Base-by-base conservation (phyloP, 1,284 basidiomycete species). In the Cutaneotrichosporon sp. region DNA sequence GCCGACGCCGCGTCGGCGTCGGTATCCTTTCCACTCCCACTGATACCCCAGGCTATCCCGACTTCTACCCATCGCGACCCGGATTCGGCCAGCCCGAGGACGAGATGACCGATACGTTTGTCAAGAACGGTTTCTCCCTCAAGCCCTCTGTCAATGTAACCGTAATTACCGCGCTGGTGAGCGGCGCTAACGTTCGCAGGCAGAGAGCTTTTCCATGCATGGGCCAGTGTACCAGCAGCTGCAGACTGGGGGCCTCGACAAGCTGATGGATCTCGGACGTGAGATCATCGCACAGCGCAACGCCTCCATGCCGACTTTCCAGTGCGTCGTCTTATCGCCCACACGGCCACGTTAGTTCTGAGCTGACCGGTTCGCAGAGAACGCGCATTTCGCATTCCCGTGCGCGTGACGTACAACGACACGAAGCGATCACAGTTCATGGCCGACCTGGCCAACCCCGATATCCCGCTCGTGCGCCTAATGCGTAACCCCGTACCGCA, bases 341-440 rank as follows among this genome's bases (percentile, higher is more conserved):
- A 3, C 23, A 38, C 20, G 51, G 14, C 21, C 21, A 21, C 10
- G 21, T 21, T 30, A n/a, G n/a, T n/a, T 26, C 50, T 7, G 13
- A n/a, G 9, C 17, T 20, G 26, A 33, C n/a, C n/a, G 23, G 30
- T 26, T 30, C 22, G 8, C 64, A 92, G 90, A 5, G 65, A 83
- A 17, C 83, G 85, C 18, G 80, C 85, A 0, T 94, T 91, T 73
- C 86, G 86, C 41, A 83, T 93, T 52, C 91, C 90, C 0, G 84
- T 85, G 4, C 80, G 94, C 58, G 90, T 93, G 4, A 96, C 91
- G 1, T 80, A 93, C 38, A 94, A 91, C 65, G 92, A 97, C 62
- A 77, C 83, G 12, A 93, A 91, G 70, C 84, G 90, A 5, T 82
- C 87, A 60, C 81, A 87, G 17, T 98, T 93, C 85, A 87, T 97